A percentile compares a stretch with the other conserved stretches of the same genome.
Conservation (phyloP, 2,329 filamentous ascomycete genomes). For the Tolypocladium tundrense region DNA sequence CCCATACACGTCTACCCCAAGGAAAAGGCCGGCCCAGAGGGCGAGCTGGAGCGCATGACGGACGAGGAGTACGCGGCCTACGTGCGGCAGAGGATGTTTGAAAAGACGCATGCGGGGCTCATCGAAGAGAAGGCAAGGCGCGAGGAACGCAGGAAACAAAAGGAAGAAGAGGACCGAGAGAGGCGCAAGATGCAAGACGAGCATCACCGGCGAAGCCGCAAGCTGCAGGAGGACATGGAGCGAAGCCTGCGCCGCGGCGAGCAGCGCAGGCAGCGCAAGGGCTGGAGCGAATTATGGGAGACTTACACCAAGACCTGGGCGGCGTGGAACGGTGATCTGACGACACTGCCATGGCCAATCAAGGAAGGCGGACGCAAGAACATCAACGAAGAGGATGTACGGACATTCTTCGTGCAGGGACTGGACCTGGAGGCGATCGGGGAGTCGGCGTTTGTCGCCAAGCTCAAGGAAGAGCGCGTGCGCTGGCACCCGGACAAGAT, state of each 20-base stretch:
- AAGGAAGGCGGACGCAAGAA: conserved; percentile 44
- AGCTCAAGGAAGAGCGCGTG: conserved; percentile 74
- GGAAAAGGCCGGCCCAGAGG: conserved; percentile 30
- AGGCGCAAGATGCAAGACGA: conserved; percentile 21
- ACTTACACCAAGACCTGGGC: conserved; percentile 57
- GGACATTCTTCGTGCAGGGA: conserved; percentile 54
- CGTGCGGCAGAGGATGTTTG: conserved; percentile 88
- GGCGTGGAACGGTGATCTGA: conserved; percentile 32
- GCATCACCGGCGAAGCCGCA: conserved; percentile 18
- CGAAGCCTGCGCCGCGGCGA: conserved; percentile 57
- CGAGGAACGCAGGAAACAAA: conserved; percentile 41
- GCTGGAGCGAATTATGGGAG: conserved; percentile 52
- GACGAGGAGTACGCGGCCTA: conserved; percentile 87
- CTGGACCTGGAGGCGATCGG: conserved; percentile 31
- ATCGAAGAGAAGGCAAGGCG: conserved; percentile 62
- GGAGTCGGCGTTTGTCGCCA: conserved; percentile 33
- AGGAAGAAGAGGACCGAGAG: conserved; percentile 39
- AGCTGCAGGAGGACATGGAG: conserved; percentile 56
- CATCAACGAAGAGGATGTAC: conserved; percentile 49
- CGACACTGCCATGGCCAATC: conserved; percentile 62
- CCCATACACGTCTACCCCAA: conserved; percentile 74
- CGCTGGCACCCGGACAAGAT: conserved; percentile 98
- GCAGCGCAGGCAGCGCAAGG: conserved; percentile 45
- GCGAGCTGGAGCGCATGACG: conserved; percentile 69
- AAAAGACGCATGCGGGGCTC: conserved; percentile 79